Evolutionary conservation across 768 basidiomycete genomes (phyloP).

Genomic region (Calvatia gigantea): DNA sequence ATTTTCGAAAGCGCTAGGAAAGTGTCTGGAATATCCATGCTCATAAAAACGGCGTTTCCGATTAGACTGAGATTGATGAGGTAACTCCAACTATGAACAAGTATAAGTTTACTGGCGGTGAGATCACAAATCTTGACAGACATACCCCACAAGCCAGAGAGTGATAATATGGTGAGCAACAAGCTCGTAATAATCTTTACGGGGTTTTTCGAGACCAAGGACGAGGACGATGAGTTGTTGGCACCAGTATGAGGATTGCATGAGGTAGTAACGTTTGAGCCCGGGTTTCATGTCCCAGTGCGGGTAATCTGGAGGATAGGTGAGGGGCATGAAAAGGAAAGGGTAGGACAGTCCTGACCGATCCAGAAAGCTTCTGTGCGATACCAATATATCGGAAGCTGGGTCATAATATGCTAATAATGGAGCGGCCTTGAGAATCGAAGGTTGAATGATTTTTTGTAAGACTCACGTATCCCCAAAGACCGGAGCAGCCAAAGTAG

Average conservation of each 20-base stretch:
- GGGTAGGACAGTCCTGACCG: conserved; percentile 37
- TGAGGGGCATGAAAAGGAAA: background rate
- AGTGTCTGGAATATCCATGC: conserved; percentile 94
- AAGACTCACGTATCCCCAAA: conserved; percentile 78
- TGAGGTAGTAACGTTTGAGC: conserved; percentile 90
- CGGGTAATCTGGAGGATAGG: conserved; percentile 65
- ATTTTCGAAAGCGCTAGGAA: conserved; percentile 86
- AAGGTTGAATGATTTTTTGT: background rate
- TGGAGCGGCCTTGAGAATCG: conserved; percentile 6
- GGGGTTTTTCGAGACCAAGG: conserved; percentile 87
- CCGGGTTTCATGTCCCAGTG: conserved; percentile 83
- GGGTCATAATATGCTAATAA: conserved; percentile 78
- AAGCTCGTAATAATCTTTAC: conserved; percentile 87
- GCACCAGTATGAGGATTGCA: conserved; percentile 92
- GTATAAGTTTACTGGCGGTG: conserved; percentile 1
- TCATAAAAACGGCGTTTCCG: conserved; percentile 89
- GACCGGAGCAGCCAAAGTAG: conserved; percentile 71
- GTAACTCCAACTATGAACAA: conserved; percentile 76
- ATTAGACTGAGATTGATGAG: conserved; percentile 77
- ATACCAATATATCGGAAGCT: conserved; percentile 84
- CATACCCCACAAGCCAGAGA: conserved; percentile 88
- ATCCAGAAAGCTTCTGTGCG: conserved; percentile 83
- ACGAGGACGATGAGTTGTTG: conserved; percentile 88
- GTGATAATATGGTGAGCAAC: conserved; percentile 92
- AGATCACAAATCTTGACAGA: conserved; percentile 1